A percentile compares a stretch with the other conserved stretches of the same genome.
Conservation (phyloP, 2,329 filamentous ascomycete genomes). For the Colletotrichum sojae region DNA sequence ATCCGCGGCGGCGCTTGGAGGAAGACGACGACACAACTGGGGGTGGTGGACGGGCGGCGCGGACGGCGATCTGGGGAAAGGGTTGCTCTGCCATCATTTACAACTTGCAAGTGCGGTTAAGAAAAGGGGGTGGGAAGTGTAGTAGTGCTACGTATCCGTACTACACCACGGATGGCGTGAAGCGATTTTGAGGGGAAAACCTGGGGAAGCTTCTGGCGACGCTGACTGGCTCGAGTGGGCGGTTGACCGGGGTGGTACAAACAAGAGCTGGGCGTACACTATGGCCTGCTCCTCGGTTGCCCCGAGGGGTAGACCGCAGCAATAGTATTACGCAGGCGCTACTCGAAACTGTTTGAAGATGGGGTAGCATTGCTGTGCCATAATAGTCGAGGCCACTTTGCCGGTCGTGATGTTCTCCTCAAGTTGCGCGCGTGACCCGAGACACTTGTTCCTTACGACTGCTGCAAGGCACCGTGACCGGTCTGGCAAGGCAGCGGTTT, state of each 20-base stretch:
- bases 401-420: neutral
- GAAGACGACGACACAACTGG: no score
- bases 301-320: neutral
- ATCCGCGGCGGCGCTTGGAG: no score
- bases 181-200: conserved; percentile 26
- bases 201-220: conserved; percentile 27
- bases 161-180: neutral
- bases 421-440: conserved; percentile 22
- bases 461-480: conserved; percentile 16
- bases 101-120: no score
- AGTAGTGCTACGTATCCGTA: no score
- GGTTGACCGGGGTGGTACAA: conserved; percentile 3
- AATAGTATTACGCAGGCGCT: neutral
- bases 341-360: neutral
- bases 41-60: no score
- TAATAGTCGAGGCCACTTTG: neutral
- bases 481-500: neutral
- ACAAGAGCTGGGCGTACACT: neutral
- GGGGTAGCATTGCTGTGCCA: neutral
- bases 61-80: no score
- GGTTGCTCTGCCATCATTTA: no score
- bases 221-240: conserved; percentile 23
- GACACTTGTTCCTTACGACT: conserved; percentile 12
- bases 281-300: neutral
- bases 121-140: no score